phyloP scores from a whole-genome alignment of 75 land plant species.

The Sequoia sempervirens region DNA sequence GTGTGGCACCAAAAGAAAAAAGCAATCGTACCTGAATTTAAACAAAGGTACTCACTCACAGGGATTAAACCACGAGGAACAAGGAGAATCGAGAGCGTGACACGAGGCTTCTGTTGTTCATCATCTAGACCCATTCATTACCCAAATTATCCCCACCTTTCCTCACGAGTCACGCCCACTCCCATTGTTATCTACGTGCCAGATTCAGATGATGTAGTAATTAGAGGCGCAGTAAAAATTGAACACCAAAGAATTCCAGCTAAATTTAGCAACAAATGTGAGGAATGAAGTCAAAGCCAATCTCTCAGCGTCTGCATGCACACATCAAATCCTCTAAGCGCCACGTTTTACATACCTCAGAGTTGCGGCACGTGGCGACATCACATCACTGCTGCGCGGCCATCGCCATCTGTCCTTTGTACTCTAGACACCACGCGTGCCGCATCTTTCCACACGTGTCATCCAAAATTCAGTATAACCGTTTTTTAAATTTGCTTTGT shows the following conservation, averaged over 20 bases:
- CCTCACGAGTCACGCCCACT: neutral
- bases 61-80: neutral
- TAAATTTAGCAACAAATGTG: too few relatives aligned
- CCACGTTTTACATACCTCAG: too few relatives aligned
- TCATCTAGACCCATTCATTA: neutral
- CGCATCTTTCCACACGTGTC: too few relatives aligned
- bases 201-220: neutral
- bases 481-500: too few relatives aligned
- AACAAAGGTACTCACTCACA: neutral
- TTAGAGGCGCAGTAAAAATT: neutral
- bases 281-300: too few relatives aligned
- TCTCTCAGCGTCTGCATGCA: too few relatives aligned
- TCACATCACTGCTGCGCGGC: too few relatives aligned
- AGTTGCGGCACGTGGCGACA: too few relatives aligned
- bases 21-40: neutral
- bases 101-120: neutral
- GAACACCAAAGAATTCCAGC: neutral
- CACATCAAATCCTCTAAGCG: too few relatives aligned
- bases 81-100: neutral
- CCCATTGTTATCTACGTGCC: neutral
- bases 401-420: too few relatives aligned
- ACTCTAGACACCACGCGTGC: too few relatives aligned
- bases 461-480: too few relatives aligned
- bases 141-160: neutral
- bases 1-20: neutral